Evolutionary conservation across 805 yeast species (phyloP), one percentile per base, ranked within the genome.

Genomic region (Saccharomycopsis sp.): DNA sequence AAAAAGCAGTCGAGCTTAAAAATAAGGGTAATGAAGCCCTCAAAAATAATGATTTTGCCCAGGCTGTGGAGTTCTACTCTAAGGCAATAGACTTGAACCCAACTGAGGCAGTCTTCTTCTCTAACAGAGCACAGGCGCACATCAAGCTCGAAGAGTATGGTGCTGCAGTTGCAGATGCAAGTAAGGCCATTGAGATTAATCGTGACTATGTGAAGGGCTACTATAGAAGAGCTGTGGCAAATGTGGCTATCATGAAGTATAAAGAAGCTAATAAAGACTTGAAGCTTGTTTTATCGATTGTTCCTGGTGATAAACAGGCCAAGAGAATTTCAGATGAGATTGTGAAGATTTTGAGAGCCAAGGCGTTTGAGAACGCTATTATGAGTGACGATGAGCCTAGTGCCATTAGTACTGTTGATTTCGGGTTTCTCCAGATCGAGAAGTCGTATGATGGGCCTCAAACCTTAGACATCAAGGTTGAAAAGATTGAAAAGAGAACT

Each of bases 121-220:
- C 97, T 8, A 93, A 93, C 72, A 78, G 97, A 63, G 97, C 98
- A 0, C 91, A 90, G 69, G 96, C 90, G 0, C 86, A 91, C 64
- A 83, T 93, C 67, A 89, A 90, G 66, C 70, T 85, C 58, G 99
- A 93, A 69, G 86, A 85, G 66, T 92, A 86, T 69, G 98, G 97
- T 2, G 76, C 82, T 56, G 96, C 97, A 0, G 79, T 92, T 1
- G 75, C 71, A n/a, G 97, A 92, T 69, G 85, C 96, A 65, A 80
- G 84, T 38, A 72, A 74, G 51, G 89, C 97, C 1, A 77, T 94
- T 51, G 79, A 77, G 53, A 66, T 85, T 8, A 90, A 93, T 68
- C 79, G 84, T 0, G 68, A 73, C 19, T 87, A 89, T 67, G 72
- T 84, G 41, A 93, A 93, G 71, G 91, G 90, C 0, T 87, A 89